phyloP scores from a whole-genome alignment of 495 filamentous ascomycete genomes.

The Hypomontagnella submonticulosa region DNA sequence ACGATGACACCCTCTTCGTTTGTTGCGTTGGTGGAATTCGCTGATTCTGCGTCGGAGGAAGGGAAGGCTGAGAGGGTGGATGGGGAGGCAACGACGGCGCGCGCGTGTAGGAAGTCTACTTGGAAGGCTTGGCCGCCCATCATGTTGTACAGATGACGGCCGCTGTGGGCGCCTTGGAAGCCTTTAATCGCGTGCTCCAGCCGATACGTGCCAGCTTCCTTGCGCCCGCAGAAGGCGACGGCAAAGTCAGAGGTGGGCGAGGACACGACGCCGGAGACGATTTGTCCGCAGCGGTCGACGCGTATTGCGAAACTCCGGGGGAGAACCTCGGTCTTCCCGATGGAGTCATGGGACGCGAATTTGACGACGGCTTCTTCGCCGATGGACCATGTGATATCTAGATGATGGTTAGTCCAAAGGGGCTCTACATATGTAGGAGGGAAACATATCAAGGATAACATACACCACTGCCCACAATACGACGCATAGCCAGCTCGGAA shows the following conservation, averaged over 20 bases:
- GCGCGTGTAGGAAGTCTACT: conserved; percentile 47
- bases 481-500: conserved; percentile 50
- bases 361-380: conserved; percentile 48
- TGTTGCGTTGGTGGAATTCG: not conserved
- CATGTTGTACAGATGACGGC: conserved; percentile 51
- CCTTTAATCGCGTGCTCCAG: conserved; percentile 46
- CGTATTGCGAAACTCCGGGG: conserved; percentile 44
- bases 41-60: not conserved
- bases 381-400: conserved; percentile 52
- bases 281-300: conserved; percentile 51
- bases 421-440: not conserved
- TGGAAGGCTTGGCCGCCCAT: conserved; percentile 50
- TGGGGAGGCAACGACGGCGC: conserved; percentile 1
- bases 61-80: not conserved
- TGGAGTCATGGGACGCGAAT: conserved; percentile 50
- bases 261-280: conserved; percentile 47
- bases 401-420: not conserved
- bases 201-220: conserved; percentile 38
- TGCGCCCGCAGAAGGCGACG: conserved; percentile 49
- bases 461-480: conserved; percentile 50
- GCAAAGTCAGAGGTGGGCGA: conserved; percentile 26
- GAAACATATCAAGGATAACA: not conserved
- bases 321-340: conserved; percentile 46
- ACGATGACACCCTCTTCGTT: not conserved
- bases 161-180: conserved; percentile 48